phyloP scores from a whole-genome alignment of 176 grass and related monocot species.

The Tillandsia fasciculata region DNA sequence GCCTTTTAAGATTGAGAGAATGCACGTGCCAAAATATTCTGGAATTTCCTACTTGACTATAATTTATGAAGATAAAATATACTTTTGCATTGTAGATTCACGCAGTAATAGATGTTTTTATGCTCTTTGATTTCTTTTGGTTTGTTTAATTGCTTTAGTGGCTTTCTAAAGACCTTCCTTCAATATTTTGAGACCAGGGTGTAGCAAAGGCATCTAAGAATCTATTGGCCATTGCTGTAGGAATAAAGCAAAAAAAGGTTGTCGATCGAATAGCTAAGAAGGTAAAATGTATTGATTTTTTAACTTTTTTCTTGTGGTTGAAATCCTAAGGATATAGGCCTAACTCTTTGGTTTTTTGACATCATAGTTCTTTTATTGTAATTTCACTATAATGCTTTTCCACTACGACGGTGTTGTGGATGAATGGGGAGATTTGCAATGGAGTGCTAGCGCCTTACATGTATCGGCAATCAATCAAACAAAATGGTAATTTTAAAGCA shows the following conservation, averaged over 20 bases:
- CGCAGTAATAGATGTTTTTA: too few species aligned
- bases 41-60: too few species aligned
- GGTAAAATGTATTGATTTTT: constrained; percentile 13
- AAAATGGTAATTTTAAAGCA: constrained; percentile 39
- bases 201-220: constrained; percentile 26
- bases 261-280: constrained; percentile 64
- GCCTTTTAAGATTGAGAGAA: too few species aligned
- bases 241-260: constrained; percentile 63
- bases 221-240: constrained; percentile 79
- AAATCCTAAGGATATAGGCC: not conserved
- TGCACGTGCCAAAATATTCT: too few species aligned
- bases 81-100: too few species aligned
- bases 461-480: constrained; percentile 66
- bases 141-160: not conserved
- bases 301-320: not conserved
- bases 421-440: constrained; percentile 49
- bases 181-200: not conserved
- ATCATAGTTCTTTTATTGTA: constrained; percentile 37
- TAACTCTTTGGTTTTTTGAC: not conserved
- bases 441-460: constrained; percentile 50
- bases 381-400: constrained; percentile 71
- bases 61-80: too few species aligned
- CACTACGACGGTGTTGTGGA: constrained; percentile 77
- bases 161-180: not conserved
- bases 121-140: not conserved